Conservation (phyloP, 495 filamentous ascomycete species). For the Apodospora peruviana region DNA sequence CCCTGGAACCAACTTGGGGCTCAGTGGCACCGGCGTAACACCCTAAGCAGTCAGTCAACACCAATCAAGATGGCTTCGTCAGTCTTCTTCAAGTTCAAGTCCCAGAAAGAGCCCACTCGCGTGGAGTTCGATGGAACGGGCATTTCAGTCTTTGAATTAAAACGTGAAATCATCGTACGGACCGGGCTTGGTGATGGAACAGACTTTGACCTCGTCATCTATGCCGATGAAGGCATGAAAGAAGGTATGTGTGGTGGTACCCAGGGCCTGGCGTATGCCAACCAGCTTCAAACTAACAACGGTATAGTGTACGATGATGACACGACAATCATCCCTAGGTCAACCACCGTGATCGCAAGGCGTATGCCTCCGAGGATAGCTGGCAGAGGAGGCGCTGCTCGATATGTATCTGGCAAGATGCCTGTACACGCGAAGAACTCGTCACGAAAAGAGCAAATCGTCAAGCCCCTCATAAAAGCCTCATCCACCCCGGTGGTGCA, state of each 20-base stretch:
- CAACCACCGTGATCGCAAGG: conserved; percentile 85
- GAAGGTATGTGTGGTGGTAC: conserved; percentile 64
- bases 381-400: conserved; percentile 80
- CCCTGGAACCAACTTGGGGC: conserved; percentile 11
- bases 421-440: conserved; percentile 80
- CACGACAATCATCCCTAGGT: conserved; percentile 88
- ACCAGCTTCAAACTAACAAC: not conserved
- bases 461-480: conserved; percentile 50
- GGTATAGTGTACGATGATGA: conserved; percentile 88
- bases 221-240: conserved; percentile 73
- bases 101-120: conserved; percentile 87
- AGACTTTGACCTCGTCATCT: conserved; percentile 94
- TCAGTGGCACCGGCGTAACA: conserved; percentile 4
- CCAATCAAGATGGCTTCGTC: conserved; percentile 79
- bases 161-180: conserved; percentile 93
- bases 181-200: conserved; percentile 91
- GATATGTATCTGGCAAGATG: conserved; percentile 97
- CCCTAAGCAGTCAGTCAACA: conserved; percentile 6
- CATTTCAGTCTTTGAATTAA: conserved; percentile 97
- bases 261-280: not conserved
- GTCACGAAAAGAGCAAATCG: conserved; percentile 57
- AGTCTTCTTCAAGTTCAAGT: conserved; percentile 99
- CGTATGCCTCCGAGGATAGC: conserved; percentile 76
- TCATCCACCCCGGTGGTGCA: conserved; percentile 52
- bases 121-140: conserved; percentile 97